Percentiles rank a stretch among this genome's conserved stretches.
Conservation (phyloP, 495 filamentous ascomycete genomes). For the Acidiella bohemica region DNA sequence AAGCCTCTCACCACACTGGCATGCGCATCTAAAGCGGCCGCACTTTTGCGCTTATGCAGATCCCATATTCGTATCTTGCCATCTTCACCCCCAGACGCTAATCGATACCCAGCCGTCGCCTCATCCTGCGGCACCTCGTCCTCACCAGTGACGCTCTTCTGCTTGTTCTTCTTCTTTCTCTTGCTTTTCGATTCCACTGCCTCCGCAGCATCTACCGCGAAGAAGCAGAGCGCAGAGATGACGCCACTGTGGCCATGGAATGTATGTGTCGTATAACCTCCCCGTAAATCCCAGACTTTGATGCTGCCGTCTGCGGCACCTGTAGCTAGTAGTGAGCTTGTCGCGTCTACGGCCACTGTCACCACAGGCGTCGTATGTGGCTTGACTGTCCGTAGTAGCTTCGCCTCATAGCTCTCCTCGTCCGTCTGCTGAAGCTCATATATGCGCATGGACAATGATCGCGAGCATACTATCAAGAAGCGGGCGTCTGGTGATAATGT, state of each 20-base stretch:
- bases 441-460: conserved; percentile 86
- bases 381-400: conserved; percentile 66
- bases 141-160: conserved; percentile 33
- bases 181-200: conserved; percentile 31
- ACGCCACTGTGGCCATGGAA: conserved; percentile 85
- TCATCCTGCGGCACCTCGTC: conserved; percentile 30
- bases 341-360: conserved; percentile 66
- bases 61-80: conserved; percentile 87
- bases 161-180: conserved; percentile 35
- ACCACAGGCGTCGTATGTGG: conserved; percentile 85
- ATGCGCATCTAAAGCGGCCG: conserved; percentile 74
- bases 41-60: conserved; percentile 63
- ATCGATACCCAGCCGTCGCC: conserved; percentile 47
- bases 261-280: conserved; percentile 86
- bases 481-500: conserved; percentile 75
- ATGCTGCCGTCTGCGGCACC: conserved; percentile 82
- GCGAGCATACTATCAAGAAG: conserved; percentile 78
- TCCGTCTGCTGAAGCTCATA: conserved; percentile 53
- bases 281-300: conserved; percentile 92
- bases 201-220: conserved; percentile 45
- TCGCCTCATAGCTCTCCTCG: conserved; percentile 41
- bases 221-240: conserved; percentile 83
- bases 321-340: conserved; percentile 79
- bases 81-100: conserved; percentile 86
- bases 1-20: conserved; percentile 80